Evolutionary conservation across 2,329 filamentous ascomycete species (phyloP), one percentile per base, ranked within the genome.

Genomic region (Penicillium italicum): DNA sequence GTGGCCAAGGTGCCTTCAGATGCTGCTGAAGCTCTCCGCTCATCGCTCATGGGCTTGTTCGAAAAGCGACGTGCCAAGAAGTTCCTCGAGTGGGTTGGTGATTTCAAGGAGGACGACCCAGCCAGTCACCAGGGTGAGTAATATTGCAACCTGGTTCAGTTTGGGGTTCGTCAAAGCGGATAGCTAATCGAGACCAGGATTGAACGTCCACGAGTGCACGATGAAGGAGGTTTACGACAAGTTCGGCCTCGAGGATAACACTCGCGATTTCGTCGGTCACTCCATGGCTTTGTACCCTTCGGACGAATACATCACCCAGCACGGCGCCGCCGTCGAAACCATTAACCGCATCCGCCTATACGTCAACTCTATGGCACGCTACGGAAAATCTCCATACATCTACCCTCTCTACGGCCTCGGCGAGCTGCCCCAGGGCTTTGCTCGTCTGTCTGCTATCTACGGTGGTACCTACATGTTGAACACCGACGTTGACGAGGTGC

Each of bases 221-320:
- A 96, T 97, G 92, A 95, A 91, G 82, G 93, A 97, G n/a, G 89
- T 99, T 36, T 99, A 95, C 72, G 92, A 97, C 79, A 97, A 97
- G 76, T 99, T 96, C 67, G 89, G 91, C 56, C 88, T 99, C 59
- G 94, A 99, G 79, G 72, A 87, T 22, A 82, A 85, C 56, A 99
- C 94, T 65, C 87, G 90, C 68, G 94, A 99, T 77, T 99, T 99
- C 73, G 89, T 97, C 68, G 94, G 94, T 62, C 94, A 99, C 77
- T 91, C 93, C 68, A 99, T 99, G 94, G 94, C 94, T 57, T 86
- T 99, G 47, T 97, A 92, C 80, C 85, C 89, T 54, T 91, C 89
- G 56, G 93, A 97, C 73, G 86, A 88, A 58, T 97, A 99, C 78
- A 87, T 96, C 70, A 85, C 82, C 63, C 76, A 82, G 61, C 78